A percentile compares a stretch with the other conserved stretches of the same genome.
Evolutionary conservation across 2,329 filamentous ascomycete genomes (phyloP).

Genomic region (Curvularia sp.): DNA sequence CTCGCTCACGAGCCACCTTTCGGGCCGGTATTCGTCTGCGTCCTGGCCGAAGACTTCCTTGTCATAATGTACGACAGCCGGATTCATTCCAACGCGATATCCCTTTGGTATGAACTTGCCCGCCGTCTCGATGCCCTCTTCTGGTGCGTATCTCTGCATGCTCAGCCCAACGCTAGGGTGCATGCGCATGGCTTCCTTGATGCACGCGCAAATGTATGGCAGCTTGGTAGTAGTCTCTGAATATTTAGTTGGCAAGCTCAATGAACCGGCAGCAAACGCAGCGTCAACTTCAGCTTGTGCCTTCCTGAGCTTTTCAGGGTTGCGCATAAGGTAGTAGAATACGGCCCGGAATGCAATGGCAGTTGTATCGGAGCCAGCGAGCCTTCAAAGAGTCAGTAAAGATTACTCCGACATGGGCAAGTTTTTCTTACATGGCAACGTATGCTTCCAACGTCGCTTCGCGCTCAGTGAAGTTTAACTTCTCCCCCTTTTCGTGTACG

Average conservation of each 20-base stretch:
- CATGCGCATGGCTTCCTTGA: constrained; percentile 54
- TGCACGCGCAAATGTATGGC: constrained; percentile 53
- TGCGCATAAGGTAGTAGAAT: constrained; percentile 50
- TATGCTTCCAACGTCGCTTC: constrained; percentile 39
- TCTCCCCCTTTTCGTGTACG: constrained; percentile 38
- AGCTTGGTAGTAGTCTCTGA: constrained; percentile 29
- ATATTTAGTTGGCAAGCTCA: constrained; percentile 22
- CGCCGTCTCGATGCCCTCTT: constrained; percentile 29
- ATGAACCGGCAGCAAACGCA: constrained; percentile 12
- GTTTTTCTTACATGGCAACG: constrained; percentile 34
- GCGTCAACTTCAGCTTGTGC: constrained; percentile 27
- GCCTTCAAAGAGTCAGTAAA: constrained; percentile 15
- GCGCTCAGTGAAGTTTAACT: constrained; percentile 39
- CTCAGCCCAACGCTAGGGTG: constrained; percentile 43
- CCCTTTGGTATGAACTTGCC: constrained; percentile 41
- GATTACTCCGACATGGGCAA: neutral
- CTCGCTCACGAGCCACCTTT: constrained; percentile 53
- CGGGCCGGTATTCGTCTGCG: constrained; percentile 52
- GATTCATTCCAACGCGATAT: constrained; percentile 54
- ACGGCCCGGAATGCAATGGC: constrained; percentile 43
- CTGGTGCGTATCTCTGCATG: constrained; percentile 29
- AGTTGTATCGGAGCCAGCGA: constrained; percentile 49
- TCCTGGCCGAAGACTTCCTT: constrained; percentile 50
- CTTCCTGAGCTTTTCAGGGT: constrained; percentile 26
- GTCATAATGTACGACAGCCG: constrained; percentile 54